Percentiles rank a stretch among this genome's conserved stretches.
Evolutionary conservation across 257 asterid species (phyloP).

Genomic region (Petunia axillaris): DNA sequence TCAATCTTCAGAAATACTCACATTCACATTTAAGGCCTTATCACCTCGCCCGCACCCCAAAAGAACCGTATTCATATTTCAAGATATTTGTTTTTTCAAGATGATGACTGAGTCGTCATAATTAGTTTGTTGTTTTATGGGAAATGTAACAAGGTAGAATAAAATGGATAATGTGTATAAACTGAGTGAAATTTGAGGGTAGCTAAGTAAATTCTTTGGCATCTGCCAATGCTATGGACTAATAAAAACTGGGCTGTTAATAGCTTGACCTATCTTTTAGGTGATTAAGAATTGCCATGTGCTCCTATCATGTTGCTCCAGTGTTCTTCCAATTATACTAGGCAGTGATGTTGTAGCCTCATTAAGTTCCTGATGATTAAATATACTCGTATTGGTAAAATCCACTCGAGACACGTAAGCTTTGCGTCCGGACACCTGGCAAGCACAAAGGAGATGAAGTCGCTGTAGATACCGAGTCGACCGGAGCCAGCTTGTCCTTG

Average conservation of each 20-base stretch:
- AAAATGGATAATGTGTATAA: background rate
- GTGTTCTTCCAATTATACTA: background rate
- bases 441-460: no score
- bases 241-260: background rate
- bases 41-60: background rate
- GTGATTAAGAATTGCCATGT: background rate
- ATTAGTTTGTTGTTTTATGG: background rate
- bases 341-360: background rate
- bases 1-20: background rate
- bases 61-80: background rate
- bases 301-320: background rate
- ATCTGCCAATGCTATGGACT: background rate
- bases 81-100: background rate
- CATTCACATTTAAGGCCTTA: constrained; percentile 4
- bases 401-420: no score
- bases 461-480: no score
- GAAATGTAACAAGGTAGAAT: background rate
- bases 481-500: no score
- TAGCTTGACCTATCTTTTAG: background rate
- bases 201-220: background rate
- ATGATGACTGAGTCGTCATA: background rate
- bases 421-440: no score
- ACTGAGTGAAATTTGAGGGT: background rate
- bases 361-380: background rate
- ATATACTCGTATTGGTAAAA: background rate